A percentile compares a stretch with the other conserved stretches of the same genome.
These are phyloP conservation scores for Phytophthora cryptogea DNA, from an alignment of 352 stramenopile species.

Conservation along the genomic window DNA sequence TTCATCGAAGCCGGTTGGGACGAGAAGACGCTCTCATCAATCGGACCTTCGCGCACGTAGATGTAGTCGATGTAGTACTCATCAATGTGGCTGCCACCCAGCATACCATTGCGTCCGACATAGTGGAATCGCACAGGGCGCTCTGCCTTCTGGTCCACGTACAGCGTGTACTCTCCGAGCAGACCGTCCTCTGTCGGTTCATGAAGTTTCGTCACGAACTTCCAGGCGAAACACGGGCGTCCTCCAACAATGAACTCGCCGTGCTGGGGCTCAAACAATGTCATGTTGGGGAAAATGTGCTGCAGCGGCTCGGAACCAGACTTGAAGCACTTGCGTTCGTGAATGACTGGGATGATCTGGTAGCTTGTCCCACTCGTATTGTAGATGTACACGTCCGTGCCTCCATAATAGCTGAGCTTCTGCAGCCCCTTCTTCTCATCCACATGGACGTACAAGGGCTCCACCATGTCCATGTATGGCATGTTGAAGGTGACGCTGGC, in stretches of 20 bases:
- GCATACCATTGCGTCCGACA: slow-evolving; percentile 81
- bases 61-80: slow-evolving; percentile 92
- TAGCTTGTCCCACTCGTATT: slow-evolving; percentile 81
- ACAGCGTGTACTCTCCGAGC: slow-evolving; percentile 87
- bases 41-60: slow-evolving; percentile 75
- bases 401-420: slow-evolving; percentile 90
- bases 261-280: slow-evolving; percentile 83
- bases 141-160: slow-evolving; percentile 78
- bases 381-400: slow-evolving; percentile 88
- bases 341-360: slow-evolving; percentile 84
- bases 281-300: slow-evolving; percentile 87
- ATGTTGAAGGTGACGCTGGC: slow-evolving; percentile 88
- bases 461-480: slow-evolving; percentile 89
- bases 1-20: slow-evolving; percentile 81
- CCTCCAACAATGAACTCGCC: slow-evolving; percentile 75
- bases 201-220: slow-evolving; percentile 65
- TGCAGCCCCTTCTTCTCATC: slow-evolving; percentile 74
- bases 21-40: slow-evolving; percentile 69
- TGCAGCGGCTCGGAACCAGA: slow-evolving; percentile 57
- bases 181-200: slow-evolving; percentile 65
- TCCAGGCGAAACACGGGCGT: slow-evolving; percentile 83
- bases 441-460: slow-evolving; percentile 87
- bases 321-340: slow-evolving; percentile 77
- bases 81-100: slow-evolving; percentile 89
- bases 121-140: slow-evolving; percentile 87